Evolutionary conservation across 1,139 yeast species (phyloP), one percentile per base, ranked within the genome.

Genomic region (Geotrichum fermentans): DNA sequence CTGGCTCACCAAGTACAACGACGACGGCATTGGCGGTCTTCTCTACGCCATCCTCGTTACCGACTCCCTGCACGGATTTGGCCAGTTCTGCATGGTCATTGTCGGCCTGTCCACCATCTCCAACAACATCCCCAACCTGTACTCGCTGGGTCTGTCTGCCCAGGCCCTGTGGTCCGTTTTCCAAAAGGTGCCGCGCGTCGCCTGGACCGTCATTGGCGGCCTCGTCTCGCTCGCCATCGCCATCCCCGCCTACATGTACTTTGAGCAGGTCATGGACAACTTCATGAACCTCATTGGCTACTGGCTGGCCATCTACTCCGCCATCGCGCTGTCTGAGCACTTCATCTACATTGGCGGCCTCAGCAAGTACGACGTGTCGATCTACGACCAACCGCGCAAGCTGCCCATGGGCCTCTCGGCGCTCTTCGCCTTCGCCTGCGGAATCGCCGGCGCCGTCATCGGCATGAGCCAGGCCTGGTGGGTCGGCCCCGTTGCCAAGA

Each of bases 391-490:
- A 60, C 72, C 73, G 56, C 61, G 69, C 33, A 69, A 73, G 47
- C 74, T 83, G 55, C 96, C 96, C 29, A 65, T 82, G 33, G 96
- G 96, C 43, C 58, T 70, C 52, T 92, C 96, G 2, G 95, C 95
- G 53, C 65, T 78, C 18, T 69, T 82, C 61, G 95, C 86, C 5
- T 82, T 88, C 73, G 75, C 83, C 66, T 80, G 82, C 60, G 97
- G 96, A 66, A 83, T 78, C 45, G 89, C 83, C 40, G 96, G 96
- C 64, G 87, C 82, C 40, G 95, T 80, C 16, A 54, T 85, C 37
- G 96, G 97, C 57, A 87, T 89, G 94, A 72, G 75, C 63, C 96
- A 88, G 72, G 76, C 76, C 10, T 89, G 95, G 89, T 90, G 81
- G 71, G 65, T 65, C 13, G 96, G 96, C 57, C 82, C 78, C 43